phyloP scores from a whole-genome alignment of 2,329 filamentous ascomycete genomes.

The Amauroascus verrucosus region DNA sequence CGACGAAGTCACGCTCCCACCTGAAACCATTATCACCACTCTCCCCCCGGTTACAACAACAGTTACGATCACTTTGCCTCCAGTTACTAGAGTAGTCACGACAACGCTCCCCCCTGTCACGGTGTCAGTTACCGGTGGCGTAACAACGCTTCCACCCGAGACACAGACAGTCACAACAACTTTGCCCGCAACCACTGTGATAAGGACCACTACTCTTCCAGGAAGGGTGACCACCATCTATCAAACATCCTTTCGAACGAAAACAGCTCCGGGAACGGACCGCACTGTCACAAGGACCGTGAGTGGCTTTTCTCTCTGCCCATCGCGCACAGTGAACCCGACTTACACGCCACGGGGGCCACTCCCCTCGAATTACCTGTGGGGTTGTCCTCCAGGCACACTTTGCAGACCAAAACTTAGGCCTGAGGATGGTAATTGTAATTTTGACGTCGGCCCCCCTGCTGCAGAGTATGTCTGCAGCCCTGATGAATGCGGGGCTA shows the following conservation, averaged over 20 bases:
- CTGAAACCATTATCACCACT: constrained; percentile 8
- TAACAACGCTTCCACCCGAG: constrained; percentile 8
- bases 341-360: constrained; percentile 23
- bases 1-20: constrained; percentile 1
- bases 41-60: constrained; percentile 10
- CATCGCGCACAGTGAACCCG: constrained; percentile 24
- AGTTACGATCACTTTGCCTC: constrained; percentile 7
- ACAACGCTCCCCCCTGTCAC: constrained; percentile 13
- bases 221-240: constrained; percentile 13
- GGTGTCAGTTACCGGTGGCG: constrained; percentile 15
- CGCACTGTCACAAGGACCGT: constrained; percentile 7
- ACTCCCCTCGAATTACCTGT: constrained; percentile 24
- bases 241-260: constrained; percentile 14
- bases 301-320: constrained; percentile 22
- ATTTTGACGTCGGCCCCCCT: constrained; percentile 34
- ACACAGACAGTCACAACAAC: constrained; percentile 17
- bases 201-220: constrained; percentile 16
- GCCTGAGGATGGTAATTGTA: constrained; percentile 28
- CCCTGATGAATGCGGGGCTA: constrained; percentile 32
- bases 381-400: constrained; percentile 37
- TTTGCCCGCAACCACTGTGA: constrained; percentile 17
- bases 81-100: constrained; percentile 3
- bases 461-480: constrained; percentile 31
- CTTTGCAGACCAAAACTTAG: constrained; percentile 31
- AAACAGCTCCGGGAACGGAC: constrained; percentile 10